Evolutionary conservation across 108 stramenopile species (phyloP).

Genomic region (Fragilaria radians): DNA sequence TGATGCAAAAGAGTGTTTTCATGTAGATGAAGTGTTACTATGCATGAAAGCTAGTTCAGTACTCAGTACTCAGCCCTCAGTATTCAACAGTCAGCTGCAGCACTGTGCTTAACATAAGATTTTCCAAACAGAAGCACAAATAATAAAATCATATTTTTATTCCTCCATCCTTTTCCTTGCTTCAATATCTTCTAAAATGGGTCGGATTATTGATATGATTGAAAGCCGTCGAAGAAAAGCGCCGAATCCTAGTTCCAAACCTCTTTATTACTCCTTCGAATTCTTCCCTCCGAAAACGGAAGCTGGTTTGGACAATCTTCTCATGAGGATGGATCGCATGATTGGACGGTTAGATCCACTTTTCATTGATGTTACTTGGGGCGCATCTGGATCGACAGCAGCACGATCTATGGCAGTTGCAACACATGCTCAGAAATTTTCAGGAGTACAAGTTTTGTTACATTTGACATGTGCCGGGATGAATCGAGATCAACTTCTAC

Average conservation of each 20-base stretch:
- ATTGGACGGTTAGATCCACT: conserved; percentile 80
- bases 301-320: conserved; percentile 88
- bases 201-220: conserved; percentile 1
- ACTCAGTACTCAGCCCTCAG: too few relatives aligned
- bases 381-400: conserved; percentile 71
- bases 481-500: conserved; percentile 39
- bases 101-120: too few relatives aligned
- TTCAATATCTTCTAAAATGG: too few relatives aligned
- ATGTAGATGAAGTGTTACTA: too few relatives aligned
- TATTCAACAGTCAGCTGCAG: too few relatives aligned
- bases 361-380: conserved; percentile 95
- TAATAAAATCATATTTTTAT: too few relatives aligned
- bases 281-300: conserved; percentile 96
- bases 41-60: too few relatives aligned
- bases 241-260: neutral
- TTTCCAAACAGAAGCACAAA: too few relatives aligned
- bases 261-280: conserved; percentile 87
- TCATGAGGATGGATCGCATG: conserved; percentile 93
- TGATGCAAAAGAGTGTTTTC: neutral
- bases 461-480: conserved; percentile 91
- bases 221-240: neutral
- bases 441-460: conserved; percentile 85
- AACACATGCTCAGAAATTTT: conserved; percentile 77
- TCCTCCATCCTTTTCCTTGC: too few relatives aligned
- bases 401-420: conserved; percentile 77